These are phyloP conservation scores for Arabidopsis hybrid DNA, from an alignment of 441 rosid genomes.

Conservation along the genomic window DNA sequence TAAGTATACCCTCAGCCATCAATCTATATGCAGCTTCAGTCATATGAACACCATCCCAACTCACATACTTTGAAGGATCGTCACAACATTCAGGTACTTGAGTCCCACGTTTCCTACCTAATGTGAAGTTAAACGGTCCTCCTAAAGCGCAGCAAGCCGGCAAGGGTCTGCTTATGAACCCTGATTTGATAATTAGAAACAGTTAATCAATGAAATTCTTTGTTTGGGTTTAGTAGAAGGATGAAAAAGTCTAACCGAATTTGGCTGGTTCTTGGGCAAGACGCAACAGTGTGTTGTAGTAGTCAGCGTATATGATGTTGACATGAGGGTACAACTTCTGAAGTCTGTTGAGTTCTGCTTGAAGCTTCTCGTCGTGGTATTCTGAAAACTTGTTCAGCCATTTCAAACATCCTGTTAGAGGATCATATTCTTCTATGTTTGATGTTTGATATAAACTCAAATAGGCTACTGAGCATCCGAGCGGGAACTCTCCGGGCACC, in stretches of 20 bases:
- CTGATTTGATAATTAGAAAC: conserved; percentile 30
- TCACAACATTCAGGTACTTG: conserved; percentile 41
- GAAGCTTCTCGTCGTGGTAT: conserved; percentile 50
- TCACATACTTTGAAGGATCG: conserved; percentile 49
- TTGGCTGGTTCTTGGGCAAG: conserved; percentile 46
- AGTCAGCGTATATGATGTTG: conserved; percentile 57
- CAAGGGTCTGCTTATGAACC: conserved; percentile 40
- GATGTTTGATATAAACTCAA: conserved; percentile 40
- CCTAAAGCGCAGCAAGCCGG: conserved; percentile 59
- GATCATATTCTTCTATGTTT: conserved; percentile 47
- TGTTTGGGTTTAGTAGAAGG: background rate
- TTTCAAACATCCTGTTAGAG: conserved; percentile 49
- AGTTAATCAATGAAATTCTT: background rate
- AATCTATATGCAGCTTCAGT: conserved; percentile 41
- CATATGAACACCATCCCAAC: conserved; percentile 63
- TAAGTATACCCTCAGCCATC: conserved; percentile 38
- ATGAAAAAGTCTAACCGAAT: conserved; percentile 48
- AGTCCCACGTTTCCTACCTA: conserved; percentile 42
- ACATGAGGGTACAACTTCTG: conserved; percentile 46
- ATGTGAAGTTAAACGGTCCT: conserved; percentile 44
- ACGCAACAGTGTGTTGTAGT: conserved; percentile 41
- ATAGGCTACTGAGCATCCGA: conserved; percentile 49
- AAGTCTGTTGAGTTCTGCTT: conserved; percentile 38
- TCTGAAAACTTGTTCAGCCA: conserved; percentile 52
- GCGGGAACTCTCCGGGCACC: conserved; percentile 57